Conservation (phyloP, 2,329 filamentous ascomycete species). For the Colletotrichum sp. region DNA sequence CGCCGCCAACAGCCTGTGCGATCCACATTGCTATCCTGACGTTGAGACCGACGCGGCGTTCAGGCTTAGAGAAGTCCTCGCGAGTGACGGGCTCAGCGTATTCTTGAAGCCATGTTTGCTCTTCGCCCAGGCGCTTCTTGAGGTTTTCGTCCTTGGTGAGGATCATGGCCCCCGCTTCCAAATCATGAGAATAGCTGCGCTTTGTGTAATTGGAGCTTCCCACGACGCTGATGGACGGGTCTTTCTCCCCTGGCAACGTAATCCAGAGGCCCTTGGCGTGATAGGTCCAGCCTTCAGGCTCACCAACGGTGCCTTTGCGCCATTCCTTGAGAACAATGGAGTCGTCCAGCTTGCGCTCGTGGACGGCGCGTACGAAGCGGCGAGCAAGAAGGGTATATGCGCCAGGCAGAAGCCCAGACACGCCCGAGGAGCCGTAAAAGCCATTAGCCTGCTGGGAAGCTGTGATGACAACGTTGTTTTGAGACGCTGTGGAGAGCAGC, state of each 20-base stretch:
- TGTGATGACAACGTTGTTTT: conserved; percentile 82
- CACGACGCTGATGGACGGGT: conserved; percentile 81
- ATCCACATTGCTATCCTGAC: conserved; percentile 95
- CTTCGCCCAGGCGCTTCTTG: conserved; percentile 75
- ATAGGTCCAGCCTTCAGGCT: conserved; percentile 92
- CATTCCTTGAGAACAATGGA: conserved; percentile 84
- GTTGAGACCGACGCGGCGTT: conserved; percentile 83
- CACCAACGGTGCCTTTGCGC: conserved; percentile 80
- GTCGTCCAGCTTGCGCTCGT: conserved; percentile 49
- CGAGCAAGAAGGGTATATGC: conserved; percentile 91
- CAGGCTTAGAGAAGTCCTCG: conserved; percentile 80
- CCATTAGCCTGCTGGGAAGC: conserved; percentile 94
- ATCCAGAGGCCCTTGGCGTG: conserved; percentile 97
- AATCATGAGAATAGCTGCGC: conserved; percentile 87
- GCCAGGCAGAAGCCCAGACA: conserved; percentile 88
- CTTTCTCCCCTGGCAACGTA: conserved; percentile 67
- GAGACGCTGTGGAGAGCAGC: conserved; percentile 74
- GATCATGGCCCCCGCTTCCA: conserved; percentile 88
- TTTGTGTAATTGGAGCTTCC: conserved; percentile 97
- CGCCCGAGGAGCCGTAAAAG: conserved; percentile 86
- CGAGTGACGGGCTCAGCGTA: conserved; percentile 72
- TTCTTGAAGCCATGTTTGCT: conserved; percentile 81
- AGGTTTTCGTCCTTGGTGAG: conserved; percentile 78
- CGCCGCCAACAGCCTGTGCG: conserved; percentile 83
- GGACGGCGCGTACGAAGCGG: conserved; percentile 72